Evolutionary conservation across 164 flowering plant species (phyloP), one percentile per base, ranked within the genome.

Genomic region (Santalum album): DNA sequence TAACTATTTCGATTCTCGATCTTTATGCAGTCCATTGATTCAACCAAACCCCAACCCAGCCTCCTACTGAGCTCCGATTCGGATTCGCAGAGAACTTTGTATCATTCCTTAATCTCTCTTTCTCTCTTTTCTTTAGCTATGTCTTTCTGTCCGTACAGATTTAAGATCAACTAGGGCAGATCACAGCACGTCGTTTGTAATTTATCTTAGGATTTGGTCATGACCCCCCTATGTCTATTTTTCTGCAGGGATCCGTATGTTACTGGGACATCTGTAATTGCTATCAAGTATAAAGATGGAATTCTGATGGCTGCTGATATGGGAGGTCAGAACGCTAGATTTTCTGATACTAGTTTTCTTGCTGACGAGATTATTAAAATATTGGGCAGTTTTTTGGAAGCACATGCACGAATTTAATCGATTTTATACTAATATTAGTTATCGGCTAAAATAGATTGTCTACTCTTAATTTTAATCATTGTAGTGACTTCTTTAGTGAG

Each of bases 231-330:
- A 29, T 29, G 4, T 29, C 34, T 29, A 9, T 29, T 29, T 29
- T 29, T 29, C 9, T 9, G 14, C 50, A 91, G 98, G 81, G 63
- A 72, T 43, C 98, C 98, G 0, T 86, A 82, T 67, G 96, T 88
- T 17, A 91, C 98, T 42, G 96, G 98, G 0, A 81, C 98, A 2
- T 91, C 98, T 2, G 96, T 91, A 40, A 58, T 91, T 10, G 95
- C 80, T 50, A 36, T 91, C 49, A 91, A 91, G 59, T 91, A 91
- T 72, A 84, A 78, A 58, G 98, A 91, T 78, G 96, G 98, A 16
- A 72, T 91, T 68, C 75, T 91, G 27, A 77, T 91, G 84, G 86
- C 89, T 69, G 78, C 96, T 69, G 98, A 91, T 71, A 88, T 83
- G 92, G 98, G 96, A 84, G 98, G 98, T 91, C 57, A 65, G 78